phyloP scores from a whole-genome alignment of 179 eudicot genomes.

The Spinacia oleracea region DNA sequence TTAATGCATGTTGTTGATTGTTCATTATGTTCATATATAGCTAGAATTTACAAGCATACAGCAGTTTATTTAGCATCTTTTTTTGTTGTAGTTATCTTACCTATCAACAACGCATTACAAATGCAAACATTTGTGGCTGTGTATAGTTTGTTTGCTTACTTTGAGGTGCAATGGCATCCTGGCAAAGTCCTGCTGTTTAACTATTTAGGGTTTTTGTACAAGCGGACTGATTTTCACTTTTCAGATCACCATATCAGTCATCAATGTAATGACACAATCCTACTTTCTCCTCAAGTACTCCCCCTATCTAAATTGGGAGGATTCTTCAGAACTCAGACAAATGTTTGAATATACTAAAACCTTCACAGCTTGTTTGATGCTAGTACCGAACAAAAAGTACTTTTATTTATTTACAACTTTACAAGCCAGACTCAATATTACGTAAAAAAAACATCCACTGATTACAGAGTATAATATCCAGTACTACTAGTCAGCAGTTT shows the following conservation, averaged over 20 bases:
- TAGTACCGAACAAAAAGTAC: neutral
- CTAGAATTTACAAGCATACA: neutral
- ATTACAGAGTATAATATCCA: slow-evolving; percentile 8
- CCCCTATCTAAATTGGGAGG: neutral
- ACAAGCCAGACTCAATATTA: neutral
- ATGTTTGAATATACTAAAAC: neutral
- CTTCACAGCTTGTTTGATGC: neutral
- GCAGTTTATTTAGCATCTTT: neutral
- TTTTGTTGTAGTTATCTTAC: neutral
- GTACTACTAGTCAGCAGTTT: neutral
- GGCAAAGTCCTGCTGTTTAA: neutral
- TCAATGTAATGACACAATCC: neutral
- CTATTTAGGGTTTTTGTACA: neutral
- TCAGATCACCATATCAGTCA: neutral
- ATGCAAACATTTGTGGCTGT: neutral
- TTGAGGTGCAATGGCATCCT: neutral
- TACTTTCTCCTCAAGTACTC: neutral
- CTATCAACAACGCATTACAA: neutral
- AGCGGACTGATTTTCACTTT: neutral
- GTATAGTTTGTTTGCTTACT: neutral
- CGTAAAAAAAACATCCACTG: neutral
- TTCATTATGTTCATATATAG: slow-evolving; percentile 17
- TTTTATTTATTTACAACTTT: too few species aligned
- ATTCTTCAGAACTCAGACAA: neutral
- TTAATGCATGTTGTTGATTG: slow-evolving; percentile 1